A percentile compares a stretch with the other conserved stretches of the same genome.
Conservation (phyloP, 441 rosid species). For the Dalechampia spathulata region DNA sequence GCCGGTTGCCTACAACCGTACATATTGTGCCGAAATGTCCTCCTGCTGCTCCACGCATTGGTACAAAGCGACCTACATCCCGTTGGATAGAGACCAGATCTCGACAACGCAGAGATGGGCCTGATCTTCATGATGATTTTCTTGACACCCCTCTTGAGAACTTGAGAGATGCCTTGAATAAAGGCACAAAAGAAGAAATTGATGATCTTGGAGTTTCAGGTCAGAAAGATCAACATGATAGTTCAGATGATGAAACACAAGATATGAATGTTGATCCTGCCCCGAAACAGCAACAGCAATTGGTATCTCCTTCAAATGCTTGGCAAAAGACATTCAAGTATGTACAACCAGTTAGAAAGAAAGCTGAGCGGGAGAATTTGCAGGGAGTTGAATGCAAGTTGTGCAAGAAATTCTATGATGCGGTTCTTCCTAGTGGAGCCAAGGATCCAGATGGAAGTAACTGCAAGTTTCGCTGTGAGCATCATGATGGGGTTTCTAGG, state of each 20-base stretch:
- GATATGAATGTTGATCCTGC: slow-evolving; percentile 41
- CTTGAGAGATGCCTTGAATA: slow-evolving; percentile 39
- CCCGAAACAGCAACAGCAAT: slow-evolving; percentile 34
- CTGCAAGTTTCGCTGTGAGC: slow-evolving; percentile 62
- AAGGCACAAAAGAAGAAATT: slow-evolving; percentile 28
- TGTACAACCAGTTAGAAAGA: slow-evolving; percentile 76
- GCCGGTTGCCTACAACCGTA: slow-evolving; percentile 22
- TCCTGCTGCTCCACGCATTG: slow-evolving; percentile 28
- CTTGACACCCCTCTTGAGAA: slow-evolving; percentile 78
- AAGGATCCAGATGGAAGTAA: slow-evolving; percentile 22
- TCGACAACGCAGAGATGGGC: slow-evolving; percentile 41
- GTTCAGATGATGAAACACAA: slow-evolving; percentile 71
- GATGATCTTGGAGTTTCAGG: slow-evolving; percentile 15
- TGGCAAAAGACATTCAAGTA: slow-evolving; percentile 56
- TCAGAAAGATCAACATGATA: slow-evolving; percentile 22
- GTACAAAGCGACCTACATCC: slow-evolving; percentile 61
- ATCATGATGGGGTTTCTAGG: slow-evolving; percentile 92
- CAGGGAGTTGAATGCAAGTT: slow-evolving; percentile 87
- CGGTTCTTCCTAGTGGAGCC: slow-evolving; percentile 58
- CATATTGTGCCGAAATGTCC: slow-evolving; percentile 22
- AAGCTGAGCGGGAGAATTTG: slow-evolving; percentile 63
- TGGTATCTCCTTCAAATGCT: slow-evolving; percentile 23
- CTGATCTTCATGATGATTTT: slow-evolving; percentile 88
- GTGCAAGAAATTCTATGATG: slow-evolving; percentile 94
- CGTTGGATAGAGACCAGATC: slow-evolving; percentile 80